Evolutionary conservation across 2,329 filamentous ascomycete genomes (phyloP), one percentile per base, ranked within the genome.

Genomic region (Annulohypoxylon truncatum): DNA sequence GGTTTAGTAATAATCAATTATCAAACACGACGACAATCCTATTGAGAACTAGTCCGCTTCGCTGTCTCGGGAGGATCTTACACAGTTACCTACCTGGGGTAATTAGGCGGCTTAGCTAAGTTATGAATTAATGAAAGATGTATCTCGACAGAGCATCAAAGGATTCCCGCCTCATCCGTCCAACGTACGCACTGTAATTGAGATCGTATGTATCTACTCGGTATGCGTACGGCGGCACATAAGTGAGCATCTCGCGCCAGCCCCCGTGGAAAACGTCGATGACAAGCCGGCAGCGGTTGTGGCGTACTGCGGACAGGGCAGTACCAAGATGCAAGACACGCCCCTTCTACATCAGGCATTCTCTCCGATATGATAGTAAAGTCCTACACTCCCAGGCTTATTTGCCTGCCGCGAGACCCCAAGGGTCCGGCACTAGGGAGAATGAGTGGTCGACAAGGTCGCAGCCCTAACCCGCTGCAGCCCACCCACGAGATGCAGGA

Each of bases 401-500:
- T 24, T 33, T 15, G 29, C 35, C 35, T 33, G 20, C 18, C 31
- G 29, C 28, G 9, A 8, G 35, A 29, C 59, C 33, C 59, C 52
- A 60, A 59, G 9, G 44, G 29, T 24, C 8, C 35, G 52, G 56
- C 31, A 50, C 42, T 42, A 15, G 48, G 61, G 61, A 47, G 18
- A 35, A 38, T 5, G 15, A 22, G 6, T 40, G 61, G 18, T 58
- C 51, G 46, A 54, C 48, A 54, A 54, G 29, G 53, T 65, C 38
- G 44, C 44, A 60, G 40, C 53, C 50, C 22, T 50, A 46, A 33
- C 54, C 47, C 52, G 53, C 57, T 33, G 48, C 57, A 63, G 59
- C 54, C 50, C 48, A 51, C 40, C 38, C 52, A 48, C 42, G 60
- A 64, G n/a, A 64, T 40, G 42, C 51, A 42, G 57, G 57, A 65